Evolutionary conservation across 345 rosid genomes (phyloP).

Genomic region (Trapa bicornis): DNA sequence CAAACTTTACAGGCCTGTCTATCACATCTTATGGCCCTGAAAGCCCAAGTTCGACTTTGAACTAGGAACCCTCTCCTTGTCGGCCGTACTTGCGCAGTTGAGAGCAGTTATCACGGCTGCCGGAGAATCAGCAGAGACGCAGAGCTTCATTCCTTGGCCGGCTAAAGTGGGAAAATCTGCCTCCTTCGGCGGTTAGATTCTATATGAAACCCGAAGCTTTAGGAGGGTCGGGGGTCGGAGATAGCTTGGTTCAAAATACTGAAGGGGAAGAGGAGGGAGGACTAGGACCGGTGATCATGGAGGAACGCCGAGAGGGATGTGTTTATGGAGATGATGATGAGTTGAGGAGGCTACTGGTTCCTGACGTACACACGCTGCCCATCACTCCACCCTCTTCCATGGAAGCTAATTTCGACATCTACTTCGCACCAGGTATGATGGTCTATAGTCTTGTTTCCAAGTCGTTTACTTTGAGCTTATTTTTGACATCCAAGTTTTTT

Average conservation of each 20-base stretch:
- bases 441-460: not conserved
- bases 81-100: too few species aligned
- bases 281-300: not conserved
- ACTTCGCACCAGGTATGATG: conserved; percentile 59
- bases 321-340: conserved; percentile 10
- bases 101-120: not conserved
- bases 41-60: too few species aligned
- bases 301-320: not conserved
- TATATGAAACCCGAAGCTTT: not conserved
- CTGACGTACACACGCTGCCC: conserved; percentile 47
- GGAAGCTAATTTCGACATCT: conserved; percentile 54
- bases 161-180: not conserved
- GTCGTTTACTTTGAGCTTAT: not conserved
- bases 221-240: not conserved
- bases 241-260: not conserved
- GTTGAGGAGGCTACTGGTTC: conserved; percentile 40
- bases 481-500: not conserved
- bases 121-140: not conserved
- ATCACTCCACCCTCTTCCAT: conserved; percentile 57
- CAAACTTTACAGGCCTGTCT: too few species aligned
- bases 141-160: not conserved
- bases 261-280: not conserved
- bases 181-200: not conserved
- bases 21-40: too few species aligned
- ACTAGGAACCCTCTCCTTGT: too few species aligned